A percentile compares a stretch with the other conserved stretches of the same genome.
Conservation (phyloP, 345 rosid genomes). For the Euphorbia tirucalli region DNA sequence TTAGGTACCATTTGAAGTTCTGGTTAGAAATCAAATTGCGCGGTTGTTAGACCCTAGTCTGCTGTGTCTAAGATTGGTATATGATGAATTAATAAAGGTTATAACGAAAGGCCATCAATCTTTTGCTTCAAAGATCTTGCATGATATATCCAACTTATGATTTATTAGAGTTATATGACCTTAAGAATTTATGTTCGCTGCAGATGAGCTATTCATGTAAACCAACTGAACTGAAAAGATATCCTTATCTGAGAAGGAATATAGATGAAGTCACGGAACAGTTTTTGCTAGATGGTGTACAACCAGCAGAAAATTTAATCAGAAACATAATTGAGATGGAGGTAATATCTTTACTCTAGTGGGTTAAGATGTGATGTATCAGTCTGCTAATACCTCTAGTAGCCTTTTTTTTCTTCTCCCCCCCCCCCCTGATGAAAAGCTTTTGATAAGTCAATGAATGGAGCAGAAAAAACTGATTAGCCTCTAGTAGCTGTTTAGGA, state of each 20-base stretch:
- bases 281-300: conserved; percentile 47
- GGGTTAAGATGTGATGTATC: background rate
- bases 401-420: too few species aligned
- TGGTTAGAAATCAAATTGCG: conserved; percentile 60
- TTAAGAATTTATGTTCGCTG: background rate
- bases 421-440: too few species aligned
- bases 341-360: conserved; percentile 31
- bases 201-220: conserved; percentile 61
- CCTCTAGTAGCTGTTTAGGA: background rate
- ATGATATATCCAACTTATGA: background rate
- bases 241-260: conserved; percentile 53
- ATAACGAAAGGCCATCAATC: background rate
- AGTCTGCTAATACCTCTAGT: too few species aligned
- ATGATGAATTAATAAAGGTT: conserved; percentile 68
- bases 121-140: background rate
- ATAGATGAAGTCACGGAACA: conserved; percentile 52
- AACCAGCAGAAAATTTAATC: conserved; percentile 60
- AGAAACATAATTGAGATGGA: conserved; percentile 57
- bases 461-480: too few species aligned
- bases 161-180: background rate
- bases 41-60: conserved; percentile 64
- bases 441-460: too few species aligned
- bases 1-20: conserved; percentile 73
- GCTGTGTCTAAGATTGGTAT: conserved; percentile 59
- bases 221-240: conserved; percentile 51